Conservation (phyloP, 352 stramenopile species). For the Phytophthora aleatoria region DNA sequence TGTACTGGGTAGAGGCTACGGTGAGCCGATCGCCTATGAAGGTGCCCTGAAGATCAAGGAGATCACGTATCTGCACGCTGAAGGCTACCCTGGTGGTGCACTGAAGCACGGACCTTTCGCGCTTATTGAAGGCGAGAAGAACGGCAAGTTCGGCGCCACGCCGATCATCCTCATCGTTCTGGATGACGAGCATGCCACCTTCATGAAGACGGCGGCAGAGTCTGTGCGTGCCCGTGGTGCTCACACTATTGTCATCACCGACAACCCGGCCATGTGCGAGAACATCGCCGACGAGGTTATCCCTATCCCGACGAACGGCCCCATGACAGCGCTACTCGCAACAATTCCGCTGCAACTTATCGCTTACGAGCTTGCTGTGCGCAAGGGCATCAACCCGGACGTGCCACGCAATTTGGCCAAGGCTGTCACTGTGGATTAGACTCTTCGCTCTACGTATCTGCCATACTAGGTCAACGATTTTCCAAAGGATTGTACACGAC, state of each 20-base stretch:
- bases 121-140: slow-evolving; percentile 95
- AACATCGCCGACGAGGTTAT: slow-evolving; percentile 95
- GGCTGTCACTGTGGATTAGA: slow-evolving; percentile 98
- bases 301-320: slow-evolving; percentile 95
- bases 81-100: slow-evolving; percentile 97
- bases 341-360: slow-evolving; percentile 98
- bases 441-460: slow-evolving; percentile 6
- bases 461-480: slow-evolving; percentile 8
- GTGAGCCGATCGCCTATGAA: slow-evolving; percentile 95
- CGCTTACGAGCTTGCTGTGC: slow-evolving; percentile 97
- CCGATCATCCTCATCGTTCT: slow-evolving; percentile 98
- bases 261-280: slow-evolving; percentile 93
- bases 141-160: slow-evolving; percentile 94
- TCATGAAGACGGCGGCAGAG: slow-evolving; percentile 95
- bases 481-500: slow-evolving; percentile 19
- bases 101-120: slow-evolving; percentile 99
- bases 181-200: slow-evolving; percentile 95
- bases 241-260: slow-evolving; percentile 98
- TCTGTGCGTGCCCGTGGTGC: slow-evolving; percentile 97
- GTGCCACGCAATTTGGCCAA: slow-evolving; percentile 98
- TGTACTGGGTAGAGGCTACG: slow-evolving; percentile 94
- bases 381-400: slow-evolving; percentile 98
- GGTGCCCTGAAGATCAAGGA: slow-evolving; percentile 99
- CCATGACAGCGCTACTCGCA: slow-evolving; percentile 95
- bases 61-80: slow-evolving; percentile 98